Evolutionary conservation across 2,329 filamentous ascomycete genomes (phyloP).

Genomic region (Fusarium pseudoanthophilum): DNA sequence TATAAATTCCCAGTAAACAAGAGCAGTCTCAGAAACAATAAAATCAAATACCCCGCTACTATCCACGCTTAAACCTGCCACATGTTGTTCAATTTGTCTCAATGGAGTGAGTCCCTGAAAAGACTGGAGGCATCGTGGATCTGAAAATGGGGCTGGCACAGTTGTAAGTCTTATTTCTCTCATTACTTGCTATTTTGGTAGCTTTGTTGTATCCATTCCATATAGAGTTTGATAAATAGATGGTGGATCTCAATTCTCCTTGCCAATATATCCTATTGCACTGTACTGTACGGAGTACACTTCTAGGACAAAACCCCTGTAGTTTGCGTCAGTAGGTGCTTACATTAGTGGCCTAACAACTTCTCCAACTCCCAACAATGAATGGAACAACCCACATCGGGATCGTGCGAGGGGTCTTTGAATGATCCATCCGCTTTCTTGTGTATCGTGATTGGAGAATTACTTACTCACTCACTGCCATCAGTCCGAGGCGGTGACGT

Average conservation of each 20-base stretch:
- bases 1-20: not conserved
- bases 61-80: slow-evolving; percentile 1
- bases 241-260: not conserved
- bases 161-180: not conserved
- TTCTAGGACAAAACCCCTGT: not conserved
- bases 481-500: slow-evolving; percentile 31
- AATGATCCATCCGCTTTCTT: slow-evolving; percentile 33
- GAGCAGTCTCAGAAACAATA: not conserved
- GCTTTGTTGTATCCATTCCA: not conserved
- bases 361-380: slow-evolving; percentile 17
- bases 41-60: slow-evolving; percentile 4
- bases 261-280: not conserved
- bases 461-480: slow-evolving; percentile 12
- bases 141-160: slow-evolving; percentile 7
- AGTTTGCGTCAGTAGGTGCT: slow-evolving; percentile 6
- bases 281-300: not conserved
- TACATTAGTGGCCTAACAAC: not conserved
- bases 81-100: slow-evolving; percentile 11
- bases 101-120: slow-evolving; percentile 18
- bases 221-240: not conserved
- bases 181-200: not conserved
- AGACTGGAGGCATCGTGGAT: slow-evolving; percentile 28
- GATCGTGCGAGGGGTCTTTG: slow-evolving; percentile 26
- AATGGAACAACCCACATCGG: slow-evolving; percentile 36
- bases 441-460: slow-evolving; percentile 41